Evolutionary conservation across 106 monocot species (phyloP).

Genomic region (Dactylorhiza incarnata): DNA sequence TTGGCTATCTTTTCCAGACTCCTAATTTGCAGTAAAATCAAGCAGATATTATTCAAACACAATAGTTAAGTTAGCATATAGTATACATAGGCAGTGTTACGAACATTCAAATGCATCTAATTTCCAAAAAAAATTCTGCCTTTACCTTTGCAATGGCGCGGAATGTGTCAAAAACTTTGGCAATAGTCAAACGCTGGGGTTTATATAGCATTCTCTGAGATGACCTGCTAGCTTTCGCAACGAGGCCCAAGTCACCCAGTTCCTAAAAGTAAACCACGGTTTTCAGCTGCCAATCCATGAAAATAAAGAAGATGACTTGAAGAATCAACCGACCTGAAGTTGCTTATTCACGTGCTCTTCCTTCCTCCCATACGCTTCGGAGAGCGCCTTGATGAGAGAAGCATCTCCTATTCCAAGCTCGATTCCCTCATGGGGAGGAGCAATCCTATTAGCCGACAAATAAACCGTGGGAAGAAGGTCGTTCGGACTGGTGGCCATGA

Average conservation of each 20-base stretch:
- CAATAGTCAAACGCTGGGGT: slow-evolving; percentile 69
- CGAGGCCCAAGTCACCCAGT: slow-evolving; percentile 87
- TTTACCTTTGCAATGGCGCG: slow-evolving; percentile 79
- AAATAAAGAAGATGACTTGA: background rate
- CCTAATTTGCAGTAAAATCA: slow-evolving; percentile 31
- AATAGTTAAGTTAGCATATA: background rate
- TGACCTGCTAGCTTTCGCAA: slow-evolving; percentile 75
- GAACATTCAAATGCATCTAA: background rate
- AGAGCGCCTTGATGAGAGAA: slow-evolving; percentile 54
- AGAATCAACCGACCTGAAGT: slow-evolving; percentile 40
- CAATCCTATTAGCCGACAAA: slow-evolving; percentile 71
- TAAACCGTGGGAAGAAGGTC: slow-evolving; percentile 78
- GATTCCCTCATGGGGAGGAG: slow-evolving; percentile 78
- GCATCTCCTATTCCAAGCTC: slow-evolving; percentile 99
- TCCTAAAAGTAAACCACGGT: slow-evolving; percentile 39
- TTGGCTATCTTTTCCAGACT: slow-evolving; percentile 93
- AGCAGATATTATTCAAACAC: background rate
- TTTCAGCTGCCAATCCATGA: background rate
- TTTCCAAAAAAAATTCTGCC: background rate
- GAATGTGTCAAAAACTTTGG: slow-evolving; percentile 78
- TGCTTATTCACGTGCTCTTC: slow-evolving; percentile 91
- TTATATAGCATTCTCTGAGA: slow-evolving; percentile 80
- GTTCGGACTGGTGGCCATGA: slow-evolving; percentile 66
- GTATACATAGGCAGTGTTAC: background rate
- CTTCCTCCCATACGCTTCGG: slow-evolving; percentile 85